phyloP scores from a whole-genome alignment of 257 asterid genomes.

The Anisodus acutangulus region DNA sequence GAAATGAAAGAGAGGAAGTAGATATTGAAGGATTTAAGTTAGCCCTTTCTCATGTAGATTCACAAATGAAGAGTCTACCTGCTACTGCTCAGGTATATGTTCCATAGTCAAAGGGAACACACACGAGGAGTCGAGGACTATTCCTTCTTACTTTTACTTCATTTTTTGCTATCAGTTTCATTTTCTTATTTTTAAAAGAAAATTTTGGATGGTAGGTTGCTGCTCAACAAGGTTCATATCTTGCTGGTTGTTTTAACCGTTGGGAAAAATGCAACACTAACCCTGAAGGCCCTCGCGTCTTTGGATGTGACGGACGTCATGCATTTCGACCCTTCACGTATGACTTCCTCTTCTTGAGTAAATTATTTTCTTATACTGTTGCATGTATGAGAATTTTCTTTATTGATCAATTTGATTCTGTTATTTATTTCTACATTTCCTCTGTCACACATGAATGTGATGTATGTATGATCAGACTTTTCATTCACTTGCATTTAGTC shows the following conservation, averaged over 20 bases:
- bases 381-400: neutral
- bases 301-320: conserved; percentile 83
- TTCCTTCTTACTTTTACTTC: neutral
- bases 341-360: neutral
- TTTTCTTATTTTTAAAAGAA: neutral
- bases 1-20: conserved; percentile 64
- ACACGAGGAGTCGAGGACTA: neutral
- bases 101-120: neutral
- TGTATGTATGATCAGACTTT: neutral
- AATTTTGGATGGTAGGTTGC: conserved; percentile 63
- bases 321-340: conserved; percentile 86
- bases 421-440: neutral
- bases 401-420: neutral
- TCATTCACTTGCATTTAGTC: neutral
- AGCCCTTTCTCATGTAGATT: conserved; percentile 73
- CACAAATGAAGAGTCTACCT: conserved; percentile 86
- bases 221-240: conserved; percentile 96
- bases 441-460: neutral
- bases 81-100: conserved; percentile 92
- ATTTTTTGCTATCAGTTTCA: conserved; percentile 7
- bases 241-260: conserved; percentile 79
- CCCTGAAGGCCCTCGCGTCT: conserved; percentile 98
- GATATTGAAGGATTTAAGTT: conserved; percentile 76
- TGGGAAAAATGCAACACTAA: conserved; percentile 49
- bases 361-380: neutral